Evolutionary conservation across 176 grass and related monocot species (phyloP).

Genomic region (Cymbopogon citratus): DNA sequence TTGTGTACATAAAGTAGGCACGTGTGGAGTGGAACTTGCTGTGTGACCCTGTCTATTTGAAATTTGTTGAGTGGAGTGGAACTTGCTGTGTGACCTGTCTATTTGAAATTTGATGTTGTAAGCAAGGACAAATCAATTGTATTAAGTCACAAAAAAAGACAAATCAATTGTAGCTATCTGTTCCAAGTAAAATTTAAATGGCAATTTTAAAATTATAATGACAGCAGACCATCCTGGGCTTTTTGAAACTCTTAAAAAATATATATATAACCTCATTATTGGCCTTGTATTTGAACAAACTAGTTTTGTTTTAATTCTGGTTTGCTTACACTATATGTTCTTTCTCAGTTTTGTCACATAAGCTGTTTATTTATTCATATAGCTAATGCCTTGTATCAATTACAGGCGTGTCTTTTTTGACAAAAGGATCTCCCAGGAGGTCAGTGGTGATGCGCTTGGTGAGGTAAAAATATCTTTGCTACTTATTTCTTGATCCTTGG

Average conservation of each 20-base stretch:
- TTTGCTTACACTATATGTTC: neutral
- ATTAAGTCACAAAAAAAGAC: too few species aligned
- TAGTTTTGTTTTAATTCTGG: neutral
- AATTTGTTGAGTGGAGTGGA: neutral
- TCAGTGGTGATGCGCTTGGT: constrained; percentile 64
- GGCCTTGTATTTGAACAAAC: neutral
- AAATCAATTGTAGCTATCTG: neutral
- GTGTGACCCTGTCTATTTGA: neutral
- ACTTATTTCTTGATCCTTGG: neutral
- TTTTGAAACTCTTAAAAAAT: neutral
- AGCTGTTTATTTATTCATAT: neutral
- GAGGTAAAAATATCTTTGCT: constrained; percentile 35
- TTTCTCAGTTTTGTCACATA: neutral
- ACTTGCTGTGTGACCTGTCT: neutral
- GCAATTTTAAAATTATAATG: neutral
- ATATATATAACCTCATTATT: neutral
- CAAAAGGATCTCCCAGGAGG: constrained; percentile 91
- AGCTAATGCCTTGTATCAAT: neutral
- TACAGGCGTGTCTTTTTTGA: constrained; percentile 66
- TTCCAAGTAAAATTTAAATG: neutral
- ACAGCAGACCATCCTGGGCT: neutral
- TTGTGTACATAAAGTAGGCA: neutral
- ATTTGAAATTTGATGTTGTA: neutral
- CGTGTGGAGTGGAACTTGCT: neutral
- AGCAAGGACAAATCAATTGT: too few species aligned